Conservation (phyloP, 129 eudicot species). For the Escallonia herrerae region DNA sequence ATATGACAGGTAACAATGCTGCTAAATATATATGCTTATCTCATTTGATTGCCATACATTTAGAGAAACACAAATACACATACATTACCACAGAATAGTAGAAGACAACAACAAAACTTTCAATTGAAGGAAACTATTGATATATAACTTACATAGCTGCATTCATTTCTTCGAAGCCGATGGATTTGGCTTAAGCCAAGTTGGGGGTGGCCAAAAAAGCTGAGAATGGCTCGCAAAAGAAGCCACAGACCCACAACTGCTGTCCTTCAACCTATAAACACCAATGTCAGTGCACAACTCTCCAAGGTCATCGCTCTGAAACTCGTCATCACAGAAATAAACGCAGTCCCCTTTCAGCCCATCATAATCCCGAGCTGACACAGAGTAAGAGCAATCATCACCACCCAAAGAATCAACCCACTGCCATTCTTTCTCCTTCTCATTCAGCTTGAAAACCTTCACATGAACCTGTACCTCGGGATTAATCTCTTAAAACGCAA, state of each 20-base stretch:
- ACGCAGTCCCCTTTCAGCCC: constrained; percentile 13
- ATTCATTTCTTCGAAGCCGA: neutral
- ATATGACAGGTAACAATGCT: no score
- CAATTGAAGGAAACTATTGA: no score
- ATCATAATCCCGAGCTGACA: constrained; percentile 6
- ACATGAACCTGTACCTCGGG: neutral
- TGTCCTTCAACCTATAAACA: constrained; percentile 9
- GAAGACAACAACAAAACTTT: no score
- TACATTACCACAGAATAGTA: no score
- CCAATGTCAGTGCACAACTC: constrained; percentile 15
- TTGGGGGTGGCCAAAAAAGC: constrained; percentile 15
- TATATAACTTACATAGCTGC: no score
- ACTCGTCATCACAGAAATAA: constrained; percentile 2
- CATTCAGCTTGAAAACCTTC: constrained; percentile 6
- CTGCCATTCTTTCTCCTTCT: constrained; percentile 7
- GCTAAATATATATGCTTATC: no score
- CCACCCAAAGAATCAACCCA: neutral
- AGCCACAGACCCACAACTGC: neutral
- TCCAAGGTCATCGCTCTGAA: constrained; percentile 5
- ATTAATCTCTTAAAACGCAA: no score
- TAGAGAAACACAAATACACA: no score
- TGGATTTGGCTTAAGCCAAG: constrained; percentile 5
- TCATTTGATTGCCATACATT: no score
- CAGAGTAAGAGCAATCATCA: constrained; percentile 19
- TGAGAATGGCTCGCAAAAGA: neutral